Base-by-base conservation (phyloP, 345 rosid species). In the Brassica carinata region DNA sequence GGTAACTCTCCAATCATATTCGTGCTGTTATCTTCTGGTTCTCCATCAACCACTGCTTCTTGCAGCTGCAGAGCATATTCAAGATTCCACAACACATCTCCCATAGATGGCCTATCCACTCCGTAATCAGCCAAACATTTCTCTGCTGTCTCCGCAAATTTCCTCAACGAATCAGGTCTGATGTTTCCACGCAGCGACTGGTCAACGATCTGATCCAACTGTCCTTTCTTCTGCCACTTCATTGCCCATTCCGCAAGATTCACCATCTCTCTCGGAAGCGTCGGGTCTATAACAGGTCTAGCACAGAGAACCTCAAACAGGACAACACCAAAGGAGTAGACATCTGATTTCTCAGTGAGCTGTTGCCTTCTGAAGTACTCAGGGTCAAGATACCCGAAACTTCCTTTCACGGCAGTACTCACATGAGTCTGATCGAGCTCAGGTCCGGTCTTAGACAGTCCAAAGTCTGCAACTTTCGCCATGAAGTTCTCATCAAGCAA, bases 1-100 rank as follows among this genome's bases (percentile, higher is more conserved):
- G 91, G 90, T 69, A 92, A 88, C 53, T 92, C 92, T 0, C 92
- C 94, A 0, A 94, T 90, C 97, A 90, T 83, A 31, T 90, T 91
- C 6, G 93, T 89, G 79, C 97, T 92, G 77, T 91, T 90, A 15
- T 90, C 96, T 78, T 94, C 97, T 2, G 88, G 88, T 67, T 90
- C 94, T 0, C 90, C 92, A 7, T 77, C 92, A 2, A 88, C 30
- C 11, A 84, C 88, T 0, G 89, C 94, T 74, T 85, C 80, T 73
- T 58, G 84, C 2, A 70, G 38, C 72, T 70, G 78, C 64, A 73
- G 5, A 2, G 84, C 83, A 2, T 80, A 77, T 66, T 83, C 82
- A 57, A 83, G 81, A 73, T 72, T 81, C 79, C 81, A 64, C 63
- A 78, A 69, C 15, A 85, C 83, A 80, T 85, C 86, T 30, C 84